phyloP scores from a whole-genome alignment of 1,139 yeast species.

The Candida neerlandica region DNA sequence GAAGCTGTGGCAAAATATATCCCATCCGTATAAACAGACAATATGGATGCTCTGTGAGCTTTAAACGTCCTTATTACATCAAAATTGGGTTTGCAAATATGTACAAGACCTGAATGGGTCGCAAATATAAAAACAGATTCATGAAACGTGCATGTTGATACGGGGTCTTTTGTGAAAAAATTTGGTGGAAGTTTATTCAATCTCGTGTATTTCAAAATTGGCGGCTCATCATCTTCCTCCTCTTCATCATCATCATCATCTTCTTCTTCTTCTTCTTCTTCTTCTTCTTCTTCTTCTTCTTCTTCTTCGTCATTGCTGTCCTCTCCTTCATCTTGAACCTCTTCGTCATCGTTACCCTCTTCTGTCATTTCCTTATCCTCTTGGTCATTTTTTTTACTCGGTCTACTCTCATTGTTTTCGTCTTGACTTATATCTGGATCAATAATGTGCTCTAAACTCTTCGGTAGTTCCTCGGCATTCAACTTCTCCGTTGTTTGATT shows the following conservation, averaged over 20 bases:
- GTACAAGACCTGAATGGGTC: slow-evolving; percentile 84
- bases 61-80: slow-evolving; percentile 67
- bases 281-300: slow-evolving; percentile 12
- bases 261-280: slow-evolving; percentile 16
- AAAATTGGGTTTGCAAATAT: slow-evolving; percentile 63
- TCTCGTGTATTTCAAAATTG: slow-evolving; percentile 72
- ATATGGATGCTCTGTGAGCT: slow-evolving; percentile 84
- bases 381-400: neutral
- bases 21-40: slow-evolving; percentile 75
- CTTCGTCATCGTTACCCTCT: slow-evolving; percentile 11
- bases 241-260: slow-evolving; percentile 37
- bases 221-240: slow-evolving; percentile 66
- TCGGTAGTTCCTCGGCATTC: neutral
- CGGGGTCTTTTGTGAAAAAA: slow-evolving; percentile 73
- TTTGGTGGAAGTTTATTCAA: slow-evolving; percentile 63
- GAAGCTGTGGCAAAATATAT: slow-evolving; percentile 80
- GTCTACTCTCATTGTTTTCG: no score
- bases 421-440: neutral
- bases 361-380: neutral
- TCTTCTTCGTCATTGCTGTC: neutral
- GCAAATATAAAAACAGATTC: slow-evolving; percentile 74
- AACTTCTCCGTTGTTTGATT: neutral
- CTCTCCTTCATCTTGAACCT: slow-evolving; percentile 6
- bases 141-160: slow-evolving; percentile 66
- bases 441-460: neutral